Evolutionary conservation across 345 rosid genomes (phyloP).

Genomic region (Aegle marmelos): DNA sequence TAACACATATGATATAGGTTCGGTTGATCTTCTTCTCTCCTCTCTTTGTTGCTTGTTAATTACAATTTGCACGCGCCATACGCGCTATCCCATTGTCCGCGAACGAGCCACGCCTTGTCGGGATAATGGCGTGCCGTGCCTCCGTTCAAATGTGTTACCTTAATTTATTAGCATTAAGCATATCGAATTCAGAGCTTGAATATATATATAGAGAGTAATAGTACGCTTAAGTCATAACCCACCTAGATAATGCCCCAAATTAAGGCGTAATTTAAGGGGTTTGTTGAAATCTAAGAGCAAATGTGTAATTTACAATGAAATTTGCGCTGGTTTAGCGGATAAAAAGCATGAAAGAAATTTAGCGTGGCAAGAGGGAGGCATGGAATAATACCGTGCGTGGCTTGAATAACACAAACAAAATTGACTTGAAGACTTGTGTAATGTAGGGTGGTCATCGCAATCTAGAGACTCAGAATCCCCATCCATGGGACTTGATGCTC

Average conservation of each 20-base stretch:
- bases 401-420: constrained; percentile 24
- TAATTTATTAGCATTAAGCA: background rate
- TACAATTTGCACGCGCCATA: background rate
- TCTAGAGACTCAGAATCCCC: constrained; percentile 17
- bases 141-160: background rate
- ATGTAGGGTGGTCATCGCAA: background rate
- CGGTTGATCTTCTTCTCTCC: background rate
- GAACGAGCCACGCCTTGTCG: background rate
- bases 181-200: constrained; percentile 10
- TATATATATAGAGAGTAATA: background rate
- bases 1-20: background rate
- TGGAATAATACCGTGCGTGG: constrained; percentile 23
- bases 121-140: background rate
- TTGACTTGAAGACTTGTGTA: constrained; percentile 14
- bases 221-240: constrained; percentile 10
- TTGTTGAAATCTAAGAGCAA: constrained; percentile 20
- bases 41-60: background rate
- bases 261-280: constrained; percentile 59
- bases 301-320: background rate
- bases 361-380: constrained; percentile 33
- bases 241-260: constrained; percentile 34
- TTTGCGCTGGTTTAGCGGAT: constrained; percentile 10
- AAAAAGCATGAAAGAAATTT: constrained; percentile 5
- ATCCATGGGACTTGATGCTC: background rate
- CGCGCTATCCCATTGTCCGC: background rate